phyloP scores from a whole-genome alignment of 768 basidiomycete genomes.

The Cystofilobasidium bisporidii region DNA sequence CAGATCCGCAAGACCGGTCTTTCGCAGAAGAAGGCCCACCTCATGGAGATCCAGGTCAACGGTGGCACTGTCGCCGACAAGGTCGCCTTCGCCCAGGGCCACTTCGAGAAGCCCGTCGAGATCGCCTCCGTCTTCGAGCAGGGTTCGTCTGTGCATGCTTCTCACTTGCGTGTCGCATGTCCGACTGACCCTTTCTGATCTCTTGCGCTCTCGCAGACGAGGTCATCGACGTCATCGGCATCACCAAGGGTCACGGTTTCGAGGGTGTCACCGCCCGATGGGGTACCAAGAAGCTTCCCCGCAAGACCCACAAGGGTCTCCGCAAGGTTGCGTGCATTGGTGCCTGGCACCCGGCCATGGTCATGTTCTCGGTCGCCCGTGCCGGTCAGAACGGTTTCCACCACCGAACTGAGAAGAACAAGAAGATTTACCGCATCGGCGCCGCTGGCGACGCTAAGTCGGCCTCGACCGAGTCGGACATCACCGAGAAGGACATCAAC shows the following conservation, averaged over 20 bases:
- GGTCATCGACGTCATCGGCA: conserved; percentile 90
- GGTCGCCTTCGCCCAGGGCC: conserved; percentile 82
- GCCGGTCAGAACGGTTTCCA: conserved; percentile 79
- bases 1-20: conserved; percentile 97
- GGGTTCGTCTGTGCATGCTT: background rate
- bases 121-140: conserved; percentile 60
- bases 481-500: conserved; percentile 74
- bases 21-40: conserved; percentile 97
- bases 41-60: conserved; percentile 99
- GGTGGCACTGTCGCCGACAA: conserved; percentile 94
- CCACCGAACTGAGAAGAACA: conserved; percentile 64
- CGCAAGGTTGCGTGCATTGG: conserved; percentile 56
- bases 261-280: conserved; percentile 99
- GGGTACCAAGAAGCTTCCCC: conserved; percentile 97
- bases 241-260: conserved; percentile 95
- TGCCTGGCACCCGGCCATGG: conserved; percentile 52
- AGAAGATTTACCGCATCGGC: conserved; percentile 96
- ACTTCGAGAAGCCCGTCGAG: conserved; percentile 95
- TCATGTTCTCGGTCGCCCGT: conserved; percentile 99
- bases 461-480: conserved; percentile 88
- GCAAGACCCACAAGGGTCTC: conserved; percentile 99
- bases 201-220: conserved; percentile 52
- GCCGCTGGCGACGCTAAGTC: conserved; percentile 64
- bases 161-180: background rate
- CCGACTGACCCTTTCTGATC: background rate